Base-by-base conservation (phyloP, 2,329 filamentous ascomycete genomes). In the Paecilomyces dactylethromorphus region DNA sequence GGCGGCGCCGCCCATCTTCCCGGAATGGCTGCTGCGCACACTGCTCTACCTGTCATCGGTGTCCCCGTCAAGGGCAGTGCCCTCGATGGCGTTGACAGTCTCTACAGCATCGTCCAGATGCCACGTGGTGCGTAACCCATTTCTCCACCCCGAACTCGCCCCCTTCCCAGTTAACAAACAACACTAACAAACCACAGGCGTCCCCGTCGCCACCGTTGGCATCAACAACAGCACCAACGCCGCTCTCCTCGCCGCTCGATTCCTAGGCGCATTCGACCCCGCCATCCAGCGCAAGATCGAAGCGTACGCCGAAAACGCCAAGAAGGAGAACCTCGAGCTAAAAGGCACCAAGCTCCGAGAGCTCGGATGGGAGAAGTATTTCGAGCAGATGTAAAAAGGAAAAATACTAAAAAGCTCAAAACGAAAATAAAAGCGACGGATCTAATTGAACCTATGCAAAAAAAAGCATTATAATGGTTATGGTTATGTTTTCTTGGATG, bases 171-270 rank as follows among this genome's bases (percentile, higher is more conserved):
- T 15, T 7, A 53, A 53, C 10, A 15, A 56, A 52, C n/a, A 56
- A 22, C 15, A 56, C 56, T 67, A 55, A 68, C 62, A 75, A 55
- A 18, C 21, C 7, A 71, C 82, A 66, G 89, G 89, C 12, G 83
- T 87, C 55, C 89, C 89, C 10, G 86, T 87, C 13, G 88, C 89
- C 5, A 91, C 88, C 0, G 88, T 92, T 3, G 89, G 85, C 11
- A 91, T 92, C 72, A 90, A 91, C 74, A 92, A 92, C 75, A 88
- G 87, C 24, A 88, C 88, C 58, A 92, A 92, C 66, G 89, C 89
- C 0, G 89, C 85, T 0, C 78, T 91, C 18, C 75, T 91, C n/a
- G 88, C 89, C 0, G 82, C 87, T 21, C 79, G 87, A 18, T 88
- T 91, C 33, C 71, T 92, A 3, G 87, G 87, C 3, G 73, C 82